Base-by-base conservation (phyloP, 345 rosid species). In the Isatis tinctoria region DNA sequence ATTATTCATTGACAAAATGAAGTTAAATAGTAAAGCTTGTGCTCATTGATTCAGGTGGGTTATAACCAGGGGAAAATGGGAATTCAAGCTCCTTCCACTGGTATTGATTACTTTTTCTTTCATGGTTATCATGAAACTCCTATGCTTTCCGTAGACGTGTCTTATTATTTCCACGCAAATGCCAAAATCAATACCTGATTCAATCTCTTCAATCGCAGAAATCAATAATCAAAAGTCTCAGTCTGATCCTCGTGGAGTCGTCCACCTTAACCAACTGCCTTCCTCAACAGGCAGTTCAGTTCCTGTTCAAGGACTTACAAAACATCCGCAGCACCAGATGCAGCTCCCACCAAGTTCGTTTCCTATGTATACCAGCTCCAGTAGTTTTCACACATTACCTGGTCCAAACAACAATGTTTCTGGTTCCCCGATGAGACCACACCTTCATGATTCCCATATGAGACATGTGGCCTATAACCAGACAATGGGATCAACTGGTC, bases 301-400 rank as follows among this genome's bases (percentile, higher is more conserved):
- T 56, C 74, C 89, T 39, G 51, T 74, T 10, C 91, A 84, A 82
- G 93, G 87, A 43, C 84, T 84, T 66, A 81, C 63, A 82, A 82
- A 82, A 78, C 96, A 82, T 78, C 93, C 86, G 53, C 93, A 83
- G 57, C 93, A 85, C 52, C 96, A 86, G 74, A 65, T 87, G 80
- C 92, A 88, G 74, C 89, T 83, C 70, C 82, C 87, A 70, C 88
- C 83, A 64, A 73, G 83, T 33, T 82, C 96, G 65, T 84, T 86
- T 85, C 75, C 93, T 24, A 82, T 83, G 84, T 85, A 90, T 75
- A 90, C 90, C 53, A 79, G 76, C 65, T 70, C 86, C 43, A 78
- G 64, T 72, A 89, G 58, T 80, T 85, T 80, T 81, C 88, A 82
- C 61, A 74, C 85, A 18, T 87, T 81, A 78, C 73, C 93, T 40